Evolutionary conservation across 441 rosid genomes (phyloP).

Genomic region (Erodium trifolium): DNA sequence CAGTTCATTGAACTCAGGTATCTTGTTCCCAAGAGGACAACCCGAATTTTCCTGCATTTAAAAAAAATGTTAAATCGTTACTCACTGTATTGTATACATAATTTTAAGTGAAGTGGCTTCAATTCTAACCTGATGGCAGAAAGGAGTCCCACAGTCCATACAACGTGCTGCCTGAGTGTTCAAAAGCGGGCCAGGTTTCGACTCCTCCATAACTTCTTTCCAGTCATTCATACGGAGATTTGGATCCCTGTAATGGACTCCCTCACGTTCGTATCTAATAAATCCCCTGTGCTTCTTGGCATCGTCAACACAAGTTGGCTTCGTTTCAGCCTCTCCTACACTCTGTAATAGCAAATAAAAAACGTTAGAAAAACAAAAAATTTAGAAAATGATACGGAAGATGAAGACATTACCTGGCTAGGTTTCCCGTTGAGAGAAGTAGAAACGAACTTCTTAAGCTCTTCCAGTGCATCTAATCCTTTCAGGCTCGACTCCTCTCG

Average conservation of each 20-base stretch:
- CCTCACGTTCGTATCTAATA: slow-evolving; percentile 88
- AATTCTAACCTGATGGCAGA: slow-evolving; percentile 85
- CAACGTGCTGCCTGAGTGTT: slow-evolving; percentile 98
- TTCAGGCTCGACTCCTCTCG: slow-evolving; percentile 45
- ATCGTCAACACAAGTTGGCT: slow-evolving; percentile 58
- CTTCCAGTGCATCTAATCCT: slow-evolving; percentile 62
- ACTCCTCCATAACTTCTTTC: slow-evolving; percentile 86
- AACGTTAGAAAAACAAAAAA: background rate
- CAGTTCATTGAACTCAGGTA: slow-evolving; percentile 98
- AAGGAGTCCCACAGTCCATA: slow-evolving; percentile 99
- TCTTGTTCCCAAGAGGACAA: slow-evolving; percentile 99
- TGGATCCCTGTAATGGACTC: slow-evolving; percentile 89
- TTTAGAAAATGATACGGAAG: background rate
- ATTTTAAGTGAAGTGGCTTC: background rate
- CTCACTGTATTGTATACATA: too few relatives aligned
- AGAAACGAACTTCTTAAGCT: slow-evolving; percentile 85
- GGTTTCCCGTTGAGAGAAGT: slow-evolving; percentile 40
- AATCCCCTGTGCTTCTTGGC: slow-evolving; percentile 89
- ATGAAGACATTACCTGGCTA: slow-evolving; percentile 30
- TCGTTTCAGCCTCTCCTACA: slow-evolving; percentile 36
- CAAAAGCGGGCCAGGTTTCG: slow-evolving; percentile 77
- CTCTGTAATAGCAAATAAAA: background rate
- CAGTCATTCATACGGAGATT: slow-evolving; percentile 78
- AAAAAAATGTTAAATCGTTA: background rate
- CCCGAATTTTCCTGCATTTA: slow-evolving; percentile 85